Percentiles rank a stretch among this genome's conserved stretches.
These are phyloP conservation scores for Diplotaxis tenuifolia DNA, from an alignment of 345 rosid species.

Conservation along the genomic window DNA sequence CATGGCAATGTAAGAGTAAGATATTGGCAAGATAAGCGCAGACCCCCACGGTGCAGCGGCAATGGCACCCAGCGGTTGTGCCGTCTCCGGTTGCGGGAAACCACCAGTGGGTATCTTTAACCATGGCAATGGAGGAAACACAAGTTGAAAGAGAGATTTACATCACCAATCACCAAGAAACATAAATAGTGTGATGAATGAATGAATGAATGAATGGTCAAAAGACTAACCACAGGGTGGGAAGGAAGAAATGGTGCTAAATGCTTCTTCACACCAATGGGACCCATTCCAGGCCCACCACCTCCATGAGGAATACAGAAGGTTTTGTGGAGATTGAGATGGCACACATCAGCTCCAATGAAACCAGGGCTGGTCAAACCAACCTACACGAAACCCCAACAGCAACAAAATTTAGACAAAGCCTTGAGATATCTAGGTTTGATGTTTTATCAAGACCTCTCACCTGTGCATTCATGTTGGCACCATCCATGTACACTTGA, in stretches of 20 bases:
- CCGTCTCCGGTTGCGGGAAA: conserved; percentile 69
- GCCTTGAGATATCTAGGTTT: conserved; percentile 81
- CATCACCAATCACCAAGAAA: conserved; percentile 20
- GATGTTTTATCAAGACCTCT: conserved; percentile 66
- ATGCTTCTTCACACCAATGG: conserved; percentile 96
- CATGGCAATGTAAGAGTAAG: conserved; percentile 93
- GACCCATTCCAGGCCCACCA: conserved; percentile 99
- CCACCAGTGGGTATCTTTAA: conserved; percentile 75
- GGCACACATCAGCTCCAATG: conserved; percentile 99
- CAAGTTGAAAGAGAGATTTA: not conserved
- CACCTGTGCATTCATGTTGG: conserved; percentile 99
- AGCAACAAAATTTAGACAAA: conserved; percentile 68
- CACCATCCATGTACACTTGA: conserved; percentile 99
- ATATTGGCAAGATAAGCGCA: conserved; percentile 93
- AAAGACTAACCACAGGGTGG: conserved; percentile 86
- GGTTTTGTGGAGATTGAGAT: conserved; percentile 98
- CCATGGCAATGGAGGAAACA: conserved; percentile 10
- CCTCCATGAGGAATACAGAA: conserved; percentile 99
- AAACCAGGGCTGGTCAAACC: conserved; percentile 98
- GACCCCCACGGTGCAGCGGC: conserved; percentile 99
- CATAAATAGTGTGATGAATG: not conserved
- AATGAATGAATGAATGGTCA: conserved; percentile 10
- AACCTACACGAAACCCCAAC: conserved; percentile 45
- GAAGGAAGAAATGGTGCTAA: conserved; percentile 96
- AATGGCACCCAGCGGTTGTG: conserved; percentile 80